Evolutionary conservation across 2,329 filamentous ascomycete species (phyloP), one percentile per base, ranked within the genome.

Genomic region (Chaetothyriales sp.): DNA sequence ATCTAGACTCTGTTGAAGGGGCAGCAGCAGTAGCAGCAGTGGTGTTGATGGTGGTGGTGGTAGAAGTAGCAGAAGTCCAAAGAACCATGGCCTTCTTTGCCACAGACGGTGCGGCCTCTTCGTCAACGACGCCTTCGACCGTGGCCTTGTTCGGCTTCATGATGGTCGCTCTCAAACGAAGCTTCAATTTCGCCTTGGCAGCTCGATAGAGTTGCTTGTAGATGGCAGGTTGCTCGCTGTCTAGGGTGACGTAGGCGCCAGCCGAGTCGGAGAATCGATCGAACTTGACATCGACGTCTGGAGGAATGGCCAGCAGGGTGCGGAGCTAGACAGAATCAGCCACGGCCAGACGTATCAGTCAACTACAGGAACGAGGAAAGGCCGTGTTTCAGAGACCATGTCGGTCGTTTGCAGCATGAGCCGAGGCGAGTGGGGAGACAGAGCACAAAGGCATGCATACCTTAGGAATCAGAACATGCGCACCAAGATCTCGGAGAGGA

Each of bases 121-220:
- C 50, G 15, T 53, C 47, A 2, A 25, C 15, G 9, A 46, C 20
- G 22, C 43, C 57, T 57, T 18, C 45, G 18, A 32, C 45, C 26
- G 18, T 18, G 18, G 45, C 19, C 26, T 56, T 46, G 45, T 50
- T 49, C 44, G 57, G 53, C 19, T 66, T 60, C 49, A 69, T 64
- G 32, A 75, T 62, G 15, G 78, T 82, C 39, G 85, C 83, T 59
- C 81, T 86, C 53, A 98, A 78, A 68, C 92, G 89, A 60, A 98
- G 81, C 81, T 96, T 98, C 58, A 89, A 81, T 76, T 98, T 98
- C 39, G 92, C 92, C 74, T 95, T 98, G 57, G 92, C 92, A 59
- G 92, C 92, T 62, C 92, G 84, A 66, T 92, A 90, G 43, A 98
- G 82, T 66, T 95, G 92, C 74, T 95, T 96, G 76, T 95, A 98